Evolutionary conservation across 2,329 filamentous ascomycete species (phyloP), one percentile per base, ranked within the genome.

Genomic region (Penicillium glabrum): DNA sequence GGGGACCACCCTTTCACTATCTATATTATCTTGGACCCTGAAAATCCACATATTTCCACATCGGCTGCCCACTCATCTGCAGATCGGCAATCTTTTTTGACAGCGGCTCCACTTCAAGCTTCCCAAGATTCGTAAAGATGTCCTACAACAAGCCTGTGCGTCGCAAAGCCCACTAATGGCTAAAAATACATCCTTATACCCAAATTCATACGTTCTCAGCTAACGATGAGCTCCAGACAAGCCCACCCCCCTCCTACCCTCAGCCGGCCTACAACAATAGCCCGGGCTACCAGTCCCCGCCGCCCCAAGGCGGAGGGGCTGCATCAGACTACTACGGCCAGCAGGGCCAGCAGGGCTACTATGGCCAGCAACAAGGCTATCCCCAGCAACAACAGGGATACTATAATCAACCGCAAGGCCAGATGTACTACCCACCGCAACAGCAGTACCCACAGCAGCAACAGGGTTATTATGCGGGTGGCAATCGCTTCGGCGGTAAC

Each of bases 231-330:
- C 8, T 39, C 11, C 27, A 74, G 70, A 68, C 66, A 53, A 68
- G 67, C 31, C 69, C 72, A 37, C 74, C 74, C 16, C 74, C 74
- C n/a, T 69, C 73, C 29, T 76, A 76, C 59, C 73, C 72, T 11
- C 59, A 68, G 8, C 68, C 70, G 3, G 61, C 63, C 62, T 68
- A 59, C 37, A 35, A 75, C 61, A 69, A 74, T 53, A 39, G 13
- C 65, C 66, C 35, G n/a, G 68, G 67, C 19, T 70, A 69, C 58
- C 59, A 65, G 19, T 62, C 68, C 19, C 64, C 67, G 43, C 64
- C 68, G 19, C 68, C 70, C 1, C 65, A 63, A 26, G 72, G 71
- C n/a, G 35, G 35, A 19, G 39, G 39, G 58, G 60, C 67, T 21
- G 60, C 67, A 5, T 59, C 68, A n/a, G 67, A 73, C 33, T 75